These are phyloP conservation scores for Pachysandra terminalis DNA, from an alignment of 164 flowering plant species.

Conservation along the genomic window DNA sequence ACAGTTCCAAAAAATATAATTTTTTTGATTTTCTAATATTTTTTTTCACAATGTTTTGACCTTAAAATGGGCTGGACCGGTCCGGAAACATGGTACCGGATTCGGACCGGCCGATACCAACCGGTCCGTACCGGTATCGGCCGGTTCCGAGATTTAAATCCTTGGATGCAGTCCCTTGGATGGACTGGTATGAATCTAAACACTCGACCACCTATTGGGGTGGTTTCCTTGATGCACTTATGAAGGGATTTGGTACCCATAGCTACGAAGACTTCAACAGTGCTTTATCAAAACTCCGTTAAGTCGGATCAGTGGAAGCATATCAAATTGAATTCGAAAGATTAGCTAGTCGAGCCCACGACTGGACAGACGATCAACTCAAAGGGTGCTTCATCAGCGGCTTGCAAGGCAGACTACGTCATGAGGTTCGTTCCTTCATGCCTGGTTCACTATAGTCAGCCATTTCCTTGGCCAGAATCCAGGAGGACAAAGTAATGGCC, in stretches of 20 bases:
- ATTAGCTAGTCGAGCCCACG: background rate
- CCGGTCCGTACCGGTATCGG: too few species aligned
- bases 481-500: background rate
- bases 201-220: background rate
- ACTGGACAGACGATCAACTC: background rate
- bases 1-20: too few species aligned
- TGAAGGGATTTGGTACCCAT: background rate
- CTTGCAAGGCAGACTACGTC: background rate
- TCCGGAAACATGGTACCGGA: too few species aligned
- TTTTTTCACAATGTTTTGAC: too few species aligned
- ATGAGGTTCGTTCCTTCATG: background rate
- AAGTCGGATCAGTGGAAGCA: too few species aligned
- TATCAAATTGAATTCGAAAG: background rate
- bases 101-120: too few species aligned
- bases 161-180: background rate
- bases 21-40: too few species aligned
- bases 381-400: background rate
- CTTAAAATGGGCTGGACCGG: too few species aligned
- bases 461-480: background rate
- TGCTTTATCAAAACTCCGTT: too few species aligned
- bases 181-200: background rate
- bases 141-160: too few species aligned
- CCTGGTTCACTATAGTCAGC: background rate
- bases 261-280: too few species aligned
- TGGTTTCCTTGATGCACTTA: background rate